Conservation (phyloP, 208 protist species). For the Tritrichomonas foetus region DNA sequence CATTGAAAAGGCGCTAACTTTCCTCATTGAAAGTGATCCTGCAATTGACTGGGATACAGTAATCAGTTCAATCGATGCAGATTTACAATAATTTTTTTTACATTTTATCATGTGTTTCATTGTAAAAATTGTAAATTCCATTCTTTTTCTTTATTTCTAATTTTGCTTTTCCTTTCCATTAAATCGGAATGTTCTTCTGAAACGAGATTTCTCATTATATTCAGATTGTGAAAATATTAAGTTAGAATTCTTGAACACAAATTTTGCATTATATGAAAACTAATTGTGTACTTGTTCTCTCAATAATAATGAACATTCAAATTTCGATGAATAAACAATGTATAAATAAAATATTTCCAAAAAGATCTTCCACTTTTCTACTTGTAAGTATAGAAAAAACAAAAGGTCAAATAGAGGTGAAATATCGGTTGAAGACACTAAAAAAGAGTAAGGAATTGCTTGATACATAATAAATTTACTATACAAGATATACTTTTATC, state of each 20-base stretch:
- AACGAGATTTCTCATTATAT: not conserved
- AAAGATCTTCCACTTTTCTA: no score
- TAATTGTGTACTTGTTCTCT: not conserved
- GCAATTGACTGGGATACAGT: not conserved
- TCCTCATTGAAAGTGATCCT: not conserved
- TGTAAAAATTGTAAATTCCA: not conserved
- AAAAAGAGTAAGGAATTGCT: no score
- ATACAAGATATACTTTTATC: no score
- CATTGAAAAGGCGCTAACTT: not conserved
- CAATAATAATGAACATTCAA: no score
- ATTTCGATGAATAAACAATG: no score
- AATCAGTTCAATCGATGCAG: not conserved
- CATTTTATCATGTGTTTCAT: not conserved
- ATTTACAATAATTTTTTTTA: not conserved
- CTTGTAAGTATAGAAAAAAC: no score
- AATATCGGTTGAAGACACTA: no score
- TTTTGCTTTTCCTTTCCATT: not conserved
- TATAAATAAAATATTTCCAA: no score
- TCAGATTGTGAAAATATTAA: not conserved
- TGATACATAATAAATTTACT: no score
- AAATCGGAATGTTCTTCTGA: not conserved
- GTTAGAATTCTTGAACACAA: not conserved
- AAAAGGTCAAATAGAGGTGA: no score
- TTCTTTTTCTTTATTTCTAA: not conserved
- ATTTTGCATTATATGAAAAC: not conserved